Evolutionary conservation across 1,284 basidiomycete species (phyloP).

Genomic region (Trametes versicolor): DNA sequence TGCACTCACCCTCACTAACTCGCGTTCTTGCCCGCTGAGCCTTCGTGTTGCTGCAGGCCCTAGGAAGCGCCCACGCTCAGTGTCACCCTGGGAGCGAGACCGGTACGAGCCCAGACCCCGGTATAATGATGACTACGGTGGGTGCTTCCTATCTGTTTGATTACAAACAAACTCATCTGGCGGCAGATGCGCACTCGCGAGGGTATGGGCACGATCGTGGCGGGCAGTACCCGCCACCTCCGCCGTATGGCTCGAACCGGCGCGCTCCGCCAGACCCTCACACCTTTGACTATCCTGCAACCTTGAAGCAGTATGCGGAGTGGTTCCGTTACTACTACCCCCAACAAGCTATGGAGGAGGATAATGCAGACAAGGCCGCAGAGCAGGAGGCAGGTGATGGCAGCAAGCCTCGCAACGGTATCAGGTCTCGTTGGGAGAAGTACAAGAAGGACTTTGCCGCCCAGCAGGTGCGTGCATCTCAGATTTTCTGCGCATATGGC

Average conservation of each 20-base stretch:
- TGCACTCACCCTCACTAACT: constrained; percentile 21
- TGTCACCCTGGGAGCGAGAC: constrained; percentile 87
- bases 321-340: constrained; percentile 89
- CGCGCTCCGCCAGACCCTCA: constrained; percentile 83
- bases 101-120: constrained; percentile 83
- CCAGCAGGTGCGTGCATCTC: constrained; percentile 72
- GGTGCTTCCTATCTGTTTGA: constrained; percentile 38
- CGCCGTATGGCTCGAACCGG: constrained; percentile 53
- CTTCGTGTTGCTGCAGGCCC: constrained; percentile 50
- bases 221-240: constrained; percentile 51
- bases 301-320: constrained; percentile 87
- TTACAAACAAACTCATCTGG: constrained; percentile 16
- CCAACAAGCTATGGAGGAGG: constrained; percentile 80
- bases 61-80: constrained; percentile 85
- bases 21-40: constrained; percentile 15
- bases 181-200: constrained; percentile 70
- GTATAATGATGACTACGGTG: constrained; percentile 83
- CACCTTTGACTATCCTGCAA: constrained; percentile 82
- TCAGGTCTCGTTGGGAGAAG: constrained; percentile 85
- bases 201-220: constrained; percentile 67
- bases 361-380: constrained; percentile 80
- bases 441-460: constrained; percentile 91
- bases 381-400: constrained; percentile 84
- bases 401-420: constrained; percentile 81
- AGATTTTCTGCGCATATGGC: background rate